Evolutionary conservation across 202 grass and related monocot genomes (phyloP), one percentile per base, ranked within the genome.

Genomic region (Carex arenaria): DNA sequence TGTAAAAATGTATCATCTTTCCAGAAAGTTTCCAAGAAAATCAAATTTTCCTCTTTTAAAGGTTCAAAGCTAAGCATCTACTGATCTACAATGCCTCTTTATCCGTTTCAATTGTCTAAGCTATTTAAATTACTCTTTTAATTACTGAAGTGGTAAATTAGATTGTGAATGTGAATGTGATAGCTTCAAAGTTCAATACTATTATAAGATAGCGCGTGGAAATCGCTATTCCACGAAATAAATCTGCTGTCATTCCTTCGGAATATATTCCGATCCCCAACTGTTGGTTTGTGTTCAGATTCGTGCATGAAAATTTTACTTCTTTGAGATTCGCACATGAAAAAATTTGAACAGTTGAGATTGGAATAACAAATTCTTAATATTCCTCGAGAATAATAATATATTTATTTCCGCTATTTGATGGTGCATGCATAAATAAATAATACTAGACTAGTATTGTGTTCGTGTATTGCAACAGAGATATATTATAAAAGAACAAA

Each of bases 1-100:
- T 65, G 79, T 67, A 43, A 62, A 42, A 81, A 75, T 75, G 13
- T 30, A 74, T 75, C 49, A 75, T 55, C 72, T 75, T 75, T 75
- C 30, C 72, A 55, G 12, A 55, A 75, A 75, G 49, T 55, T 74
- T 54, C 22, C 49, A 10, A 18, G 11, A 55, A 75, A 54, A 55
- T 7, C 19, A 30, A 55, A 10, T 18, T 75, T 55, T 52, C 43
- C 5, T 31, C 13, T 32, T 55, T 8, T 32, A 4, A 53, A 30
- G 22, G 19, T 30, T 53, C 11, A 75, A 75, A 9, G 13, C 13
- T 74, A 7, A 75, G 49, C 47, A 74, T 28, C 2, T 31, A 28
- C 30, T 31, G 9, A 74, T 28, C 5, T 54, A 15, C 30, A 54
- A 17, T 54, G 30, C 22, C 72, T 30, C 30, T 28, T 55, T 54